phyloP scores from a whole-genome alignment of 2,329 filamentous ascomycete species.

The Aspergillus aculeatus region DNA sequence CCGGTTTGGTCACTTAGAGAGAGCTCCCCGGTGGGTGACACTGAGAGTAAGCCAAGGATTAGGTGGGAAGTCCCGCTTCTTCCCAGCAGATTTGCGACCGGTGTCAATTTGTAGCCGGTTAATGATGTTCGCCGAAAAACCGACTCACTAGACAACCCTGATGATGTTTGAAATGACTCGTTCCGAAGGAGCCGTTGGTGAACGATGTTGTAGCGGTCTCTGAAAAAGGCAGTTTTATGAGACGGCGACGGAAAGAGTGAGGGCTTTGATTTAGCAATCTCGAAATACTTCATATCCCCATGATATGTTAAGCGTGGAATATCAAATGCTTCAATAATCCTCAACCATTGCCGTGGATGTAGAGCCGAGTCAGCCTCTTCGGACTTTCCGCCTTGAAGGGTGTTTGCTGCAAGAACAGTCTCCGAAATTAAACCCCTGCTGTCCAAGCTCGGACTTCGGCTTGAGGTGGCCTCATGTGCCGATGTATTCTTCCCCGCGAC shows the following conservation, averaged over 20 bases:
- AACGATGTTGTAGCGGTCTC: conserved; percentile 87
- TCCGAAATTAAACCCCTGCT: conserved; percentile 47
- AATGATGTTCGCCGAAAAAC: conserved; percentile 61
- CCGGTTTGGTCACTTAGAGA: conserved; percentile 85
- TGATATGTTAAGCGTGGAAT: conserved; percentile 63
- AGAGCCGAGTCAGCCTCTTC: conserved; percentile 60
- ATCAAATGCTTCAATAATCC: conserved; percentile 77
- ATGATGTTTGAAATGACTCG: conserved; percentile 84
- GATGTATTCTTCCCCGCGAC: conserved; percentile 48
- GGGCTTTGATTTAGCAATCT: conserved; percentile 65
- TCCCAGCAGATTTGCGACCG: conserved; percentile 72
- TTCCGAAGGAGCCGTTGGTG: conserved; percentile 90
- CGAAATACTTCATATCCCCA: conserved; percentile 79
- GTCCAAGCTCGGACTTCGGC: conserved; percentile 50
- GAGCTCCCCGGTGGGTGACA: conserved; percentile 77
- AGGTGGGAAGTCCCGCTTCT: conserved; percentile 82
- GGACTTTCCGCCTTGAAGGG: conserved; percentile 51
- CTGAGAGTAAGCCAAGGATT: conserved; percentile 76
- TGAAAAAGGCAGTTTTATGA: conserved; percentile 81
- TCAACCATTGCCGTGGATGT: conserved; percentile 80
- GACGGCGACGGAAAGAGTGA: conserved; percentile 72
- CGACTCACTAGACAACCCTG: conserved; percentile 60
- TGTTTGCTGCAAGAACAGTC: conserved; percentile 21
- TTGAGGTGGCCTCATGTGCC: conserved; percentile 21
- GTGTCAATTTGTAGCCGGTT: conserved; percentile 78